phyloP scores from a whole-genome alignment of 2,329 filamentous ascomycete species.

The Scorias spongiosa region DNA sequence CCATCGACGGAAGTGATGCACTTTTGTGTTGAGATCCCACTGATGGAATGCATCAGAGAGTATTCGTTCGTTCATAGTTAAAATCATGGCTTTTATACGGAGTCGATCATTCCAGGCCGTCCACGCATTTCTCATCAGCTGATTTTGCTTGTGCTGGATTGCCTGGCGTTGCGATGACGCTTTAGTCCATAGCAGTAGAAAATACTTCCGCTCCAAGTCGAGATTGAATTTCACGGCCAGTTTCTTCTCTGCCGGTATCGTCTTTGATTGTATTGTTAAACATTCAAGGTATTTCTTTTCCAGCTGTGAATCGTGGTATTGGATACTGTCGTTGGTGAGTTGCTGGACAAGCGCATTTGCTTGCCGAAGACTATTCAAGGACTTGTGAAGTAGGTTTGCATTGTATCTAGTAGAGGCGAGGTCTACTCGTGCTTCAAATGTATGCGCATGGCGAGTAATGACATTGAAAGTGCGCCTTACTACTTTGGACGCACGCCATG shows the following conservation, averaged over 20 bases:
- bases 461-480: conserved; percentile 4
- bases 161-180: conserved; percentile 25
- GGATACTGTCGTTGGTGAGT: background rate
- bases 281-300: conserved; percentile 12
- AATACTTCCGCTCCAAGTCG: conserved; percentile 30
- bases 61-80: conserved; percentile 40
- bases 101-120: conserved; percentile 48
- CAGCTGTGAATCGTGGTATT: conserved; percentile 1
- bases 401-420: background rate
- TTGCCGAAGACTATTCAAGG: background rate
- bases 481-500: conserved; percentile 18
- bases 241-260: conserved; percentile 27
- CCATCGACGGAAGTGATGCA: conserved; percentile 25
- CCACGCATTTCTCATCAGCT: conserved; percentile 42
- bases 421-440: conserved; percentile 1
- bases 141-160: conserved; percentile 32
- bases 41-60: conserved; percentile 42
- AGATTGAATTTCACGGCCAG: conserved; percentile 30
- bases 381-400: background rate
- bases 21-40: conserved; percentile 40
- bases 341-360: background rate
- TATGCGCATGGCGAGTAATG: background rate
- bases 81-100: conserved; percentile 36
- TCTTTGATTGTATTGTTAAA: conserved; percentile 25
- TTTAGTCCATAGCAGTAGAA: conserved; percentile 35